These are phyloP conservation scores for Diaporthe amygdali DNA, from an alignment of 2,329 filamentous ascomycete species.

Conservation along the genomic window DNA sequence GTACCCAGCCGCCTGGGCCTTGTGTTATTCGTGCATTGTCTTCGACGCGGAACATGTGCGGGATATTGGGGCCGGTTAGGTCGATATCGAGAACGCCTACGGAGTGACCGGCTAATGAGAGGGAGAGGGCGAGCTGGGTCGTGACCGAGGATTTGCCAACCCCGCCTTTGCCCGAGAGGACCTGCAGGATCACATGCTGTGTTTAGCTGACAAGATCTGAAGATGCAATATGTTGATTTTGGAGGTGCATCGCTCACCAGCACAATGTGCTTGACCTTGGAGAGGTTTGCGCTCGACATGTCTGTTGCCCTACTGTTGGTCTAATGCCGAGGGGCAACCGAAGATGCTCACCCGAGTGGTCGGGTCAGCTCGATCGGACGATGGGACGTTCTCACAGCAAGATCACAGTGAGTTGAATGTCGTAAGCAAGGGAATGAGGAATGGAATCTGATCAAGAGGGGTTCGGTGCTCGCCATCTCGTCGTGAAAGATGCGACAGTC, in stretches of 20 bases:
- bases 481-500: not conserved
- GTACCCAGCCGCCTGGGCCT: slow-evolving; percentile 89
- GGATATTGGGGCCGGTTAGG: slow-evolving; percentile 94
- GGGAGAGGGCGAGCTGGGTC: slow-evolving; percentile 89
- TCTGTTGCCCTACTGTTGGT: not conserved
- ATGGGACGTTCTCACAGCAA: not conserved
- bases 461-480: slow-evolving; percentile 11
- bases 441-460: not conserved
- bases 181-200: slow-evolving; percentile 41
- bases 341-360: not conserved
- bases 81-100: slow-evolving; percentile 97
- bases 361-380: not conserved
- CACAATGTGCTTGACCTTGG: slow-evolving; percentile 77
- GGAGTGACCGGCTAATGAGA: slow-evolving; percentile 83
- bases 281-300: slow-evolving; percentile 61
- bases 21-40: slow-evolving; percentile 82
- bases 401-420: not conserved
- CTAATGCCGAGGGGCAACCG: not conserved
- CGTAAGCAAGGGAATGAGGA: not conserved
- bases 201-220: slow-evolving; percentile 9
- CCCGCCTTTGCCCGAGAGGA: slow-evolving; percentile 95
- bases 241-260: slow-evolving; percentile 50
- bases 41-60: slow-evolving; percentile 91
- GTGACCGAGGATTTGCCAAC: slow-evolving; percentile 99
- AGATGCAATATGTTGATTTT: not conserved